Evolutionary conservation across 2,329 filamentous ascomycete genomes (phyloP), one percentile per base, ranked within the genome.

Genomic region (Acephala macrosclerotiorum): DNA sequence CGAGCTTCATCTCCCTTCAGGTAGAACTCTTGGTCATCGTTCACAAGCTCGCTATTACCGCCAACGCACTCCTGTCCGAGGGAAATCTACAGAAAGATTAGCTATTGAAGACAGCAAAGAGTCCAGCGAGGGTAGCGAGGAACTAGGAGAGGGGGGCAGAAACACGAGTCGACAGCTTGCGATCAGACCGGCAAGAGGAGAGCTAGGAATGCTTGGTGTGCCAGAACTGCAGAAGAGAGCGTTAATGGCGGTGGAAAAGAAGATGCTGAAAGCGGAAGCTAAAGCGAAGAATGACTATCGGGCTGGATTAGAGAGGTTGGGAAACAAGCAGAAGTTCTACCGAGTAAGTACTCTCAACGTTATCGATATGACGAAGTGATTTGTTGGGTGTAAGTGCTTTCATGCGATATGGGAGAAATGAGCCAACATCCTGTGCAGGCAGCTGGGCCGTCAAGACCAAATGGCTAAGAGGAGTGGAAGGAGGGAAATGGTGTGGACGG

Each of bases 1-100:
- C 33, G 76, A 75, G 2, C 60, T 81, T 0, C 73, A 73, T 2
- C 64, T 81, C 0, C 75, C 79, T 0, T 80, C 79, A 0, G 79
- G 80, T 4, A 79, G 75, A 26, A 73, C 77, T 7, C 71, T 80
- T 7, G 72, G 73, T 12, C 74, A 74, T 53, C 74, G 77, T 22
- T 73, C 72, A 25, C 59, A 49, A 40, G 35, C 47, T 5, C 55
- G 64, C 1, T 49, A 45, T 12, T 60, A 58, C 36, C 67, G 60
- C 22, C 64, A 66, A 22, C 49, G 59, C 42, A 58, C 29, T 57
- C 64, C 9, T 55, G 14, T 18, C 16, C 25, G 18, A 18, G 35
- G 29, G 20, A 47, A 42, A 45, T 22, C n/a, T 35, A 16, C 26
- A 45, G 47, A 38, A 38, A 35, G 35, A 29, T 14, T 7, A 25